Evolutionary conservation across 345 rosid species (phyloP).

Genomic region (Hevea brasiliensis): DNA sequence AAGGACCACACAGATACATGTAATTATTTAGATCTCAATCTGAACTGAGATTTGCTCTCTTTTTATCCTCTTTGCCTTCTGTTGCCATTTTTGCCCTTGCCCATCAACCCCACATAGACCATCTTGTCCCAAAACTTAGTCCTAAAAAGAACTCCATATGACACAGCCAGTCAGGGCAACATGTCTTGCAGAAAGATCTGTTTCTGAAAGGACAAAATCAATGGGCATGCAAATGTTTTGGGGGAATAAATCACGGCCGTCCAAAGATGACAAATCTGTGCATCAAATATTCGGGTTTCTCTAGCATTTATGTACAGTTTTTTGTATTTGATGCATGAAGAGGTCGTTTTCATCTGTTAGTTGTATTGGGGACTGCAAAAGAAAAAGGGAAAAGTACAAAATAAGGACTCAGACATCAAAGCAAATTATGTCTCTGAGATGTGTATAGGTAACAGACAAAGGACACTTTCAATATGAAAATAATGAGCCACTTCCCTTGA

Average conservation of each 20-base stretch:
- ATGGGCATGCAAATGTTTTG: background rate
- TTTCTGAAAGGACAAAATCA: constrained; percentile 38
- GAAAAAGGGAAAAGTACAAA: constrained; percentile 11
- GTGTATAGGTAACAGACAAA: constrained; percentile 4
- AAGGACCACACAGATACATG: constrained; percentile 42
- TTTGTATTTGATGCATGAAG: constrained; percentile 32
- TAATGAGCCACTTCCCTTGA: background rate
- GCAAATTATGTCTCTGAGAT: constrained; percentile 18
- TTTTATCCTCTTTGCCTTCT: constrained; percentile 11
- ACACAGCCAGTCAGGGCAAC: background rate
- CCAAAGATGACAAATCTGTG: constrained; percentile 43
- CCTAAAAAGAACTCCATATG: background rate
- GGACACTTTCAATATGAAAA: background rate
- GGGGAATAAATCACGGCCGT: constrained; percentile 43
- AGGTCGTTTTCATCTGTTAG: constrained; percentile 58
- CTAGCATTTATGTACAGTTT: constrained; percentile 31
- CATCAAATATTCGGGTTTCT: constrained; percentile 35
- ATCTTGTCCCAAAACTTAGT: background rate
- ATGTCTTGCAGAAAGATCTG: background rate
- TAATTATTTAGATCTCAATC: constrained; percentile 64
- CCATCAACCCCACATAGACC: background rate
- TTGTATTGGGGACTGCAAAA: constrained; percentile 37
- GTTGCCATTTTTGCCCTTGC: constrained; percentile 31
- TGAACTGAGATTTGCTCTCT: constrained; percentile 54
- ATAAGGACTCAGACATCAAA: constrained; percentile 11